phyloP scores from a whole-genome alignment of 441 rosid species.

The Erysimum pusillum region DNA sequence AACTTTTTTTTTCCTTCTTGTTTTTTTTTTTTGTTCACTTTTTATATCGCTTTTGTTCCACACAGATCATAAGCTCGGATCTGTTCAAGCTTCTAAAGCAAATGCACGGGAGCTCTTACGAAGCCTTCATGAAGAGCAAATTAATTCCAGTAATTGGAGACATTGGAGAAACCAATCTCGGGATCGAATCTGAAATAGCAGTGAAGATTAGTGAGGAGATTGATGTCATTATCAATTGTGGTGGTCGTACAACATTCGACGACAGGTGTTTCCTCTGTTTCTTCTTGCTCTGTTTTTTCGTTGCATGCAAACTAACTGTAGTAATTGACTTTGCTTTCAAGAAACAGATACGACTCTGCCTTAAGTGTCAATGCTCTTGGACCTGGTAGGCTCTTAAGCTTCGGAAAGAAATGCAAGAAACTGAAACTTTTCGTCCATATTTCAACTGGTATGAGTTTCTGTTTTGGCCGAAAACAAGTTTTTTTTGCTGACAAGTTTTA shows the following conservation, averaged over 20 bases:
- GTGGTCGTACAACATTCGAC: slow-evolving; percentile 46
- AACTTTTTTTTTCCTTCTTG: not conserved
- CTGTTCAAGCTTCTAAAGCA: slow-evolving; percentile 37
- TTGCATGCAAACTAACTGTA: not conserved
- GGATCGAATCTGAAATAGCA: slow-evolving; percentile 30
- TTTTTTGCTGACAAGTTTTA: not conserved
- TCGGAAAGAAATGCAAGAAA: slow-evolving; percentile 50
- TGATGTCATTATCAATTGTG: slow-evolving; percentile 47
- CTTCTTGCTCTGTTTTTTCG: not conserved
- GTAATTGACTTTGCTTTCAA: not conserved
- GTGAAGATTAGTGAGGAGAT: slow-evolving; percentile 22
- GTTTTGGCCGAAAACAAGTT: not conserved
- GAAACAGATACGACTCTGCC: slow-evolving; percentile 48
- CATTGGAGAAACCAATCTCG: slow-evolving; percentile 33
- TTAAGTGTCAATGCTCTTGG: slow-evolving; percentile 46
- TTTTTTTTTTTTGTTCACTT: not conserved
- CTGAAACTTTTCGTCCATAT: slow-evolving; percentile 47
- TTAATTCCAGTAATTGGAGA: slow-evolving; percentile 49
- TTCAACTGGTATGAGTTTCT: slow-evolving; percentile 45
- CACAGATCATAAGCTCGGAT: slow-evolving; percentile 48
- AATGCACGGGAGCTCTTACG: slow-evolving; percentile 35
- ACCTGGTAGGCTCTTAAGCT: slow-evolving; percentile 45
- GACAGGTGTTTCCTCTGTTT: slow-evolving; percentile 37
- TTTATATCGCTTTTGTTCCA: not conserved
- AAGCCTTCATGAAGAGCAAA: slow-evolving; percentile 44